These are phyloP conservation scores for Biscogniauxia mediterranea DNA, from an alignment of 2,329 filamentous ascomycete genomes.

Conservation along the genomic window DNA sequence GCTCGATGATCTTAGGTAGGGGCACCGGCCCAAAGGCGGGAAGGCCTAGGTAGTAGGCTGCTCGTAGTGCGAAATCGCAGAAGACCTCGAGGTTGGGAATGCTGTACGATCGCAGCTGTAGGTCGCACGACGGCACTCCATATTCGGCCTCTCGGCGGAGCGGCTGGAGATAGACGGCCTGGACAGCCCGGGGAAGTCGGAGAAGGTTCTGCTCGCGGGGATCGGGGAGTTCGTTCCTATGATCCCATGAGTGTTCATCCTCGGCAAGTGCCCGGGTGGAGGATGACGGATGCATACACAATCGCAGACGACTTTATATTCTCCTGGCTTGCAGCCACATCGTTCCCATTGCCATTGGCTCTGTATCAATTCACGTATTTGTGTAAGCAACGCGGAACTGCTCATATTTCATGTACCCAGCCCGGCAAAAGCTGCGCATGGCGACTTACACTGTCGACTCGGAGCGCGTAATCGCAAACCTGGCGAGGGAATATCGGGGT, in stretches of 20 bases:
- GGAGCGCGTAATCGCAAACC: conserved; percentile 23
- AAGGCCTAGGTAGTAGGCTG: conserved; percentile 89
- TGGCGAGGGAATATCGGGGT: conserved; percentile 24
- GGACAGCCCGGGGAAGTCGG: conserved; percentile 74
- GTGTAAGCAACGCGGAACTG: not conserved
- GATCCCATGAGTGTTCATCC: conserved; percentile 13
- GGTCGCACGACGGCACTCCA: conserved; percentile 81
- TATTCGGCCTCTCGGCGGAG: conserved; percentile 72
- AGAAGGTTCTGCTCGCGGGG: conserved; percentile 26
- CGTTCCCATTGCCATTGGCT: conserved; percentile 3
- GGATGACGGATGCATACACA: conserved; percentile 18
- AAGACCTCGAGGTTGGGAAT: conserved; percentile 92
- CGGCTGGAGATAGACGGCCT: conserved; percentile 83
- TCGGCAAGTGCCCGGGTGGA: not conserved
- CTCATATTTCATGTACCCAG: not conserved
- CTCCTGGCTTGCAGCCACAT: not conserved
- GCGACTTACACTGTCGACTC: conserved; percentile 28
- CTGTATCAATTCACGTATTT: conserved; percentile 17
- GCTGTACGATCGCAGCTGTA: conserved; percentile 90
- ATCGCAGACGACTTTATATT: conserved; percentile 13
- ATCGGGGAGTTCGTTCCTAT: conserved; percentile 28
- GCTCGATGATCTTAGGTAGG: conserved; percentile 80
- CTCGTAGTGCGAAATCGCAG: conserved; percentile 88
- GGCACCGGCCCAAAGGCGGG: conserved; percentile 83
- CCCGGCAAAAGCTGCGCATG: not conserved